Evolutionary conservation across 148 eudicot species (phyloP).

Genomic region (Nepenthes gracilis): DNA sequence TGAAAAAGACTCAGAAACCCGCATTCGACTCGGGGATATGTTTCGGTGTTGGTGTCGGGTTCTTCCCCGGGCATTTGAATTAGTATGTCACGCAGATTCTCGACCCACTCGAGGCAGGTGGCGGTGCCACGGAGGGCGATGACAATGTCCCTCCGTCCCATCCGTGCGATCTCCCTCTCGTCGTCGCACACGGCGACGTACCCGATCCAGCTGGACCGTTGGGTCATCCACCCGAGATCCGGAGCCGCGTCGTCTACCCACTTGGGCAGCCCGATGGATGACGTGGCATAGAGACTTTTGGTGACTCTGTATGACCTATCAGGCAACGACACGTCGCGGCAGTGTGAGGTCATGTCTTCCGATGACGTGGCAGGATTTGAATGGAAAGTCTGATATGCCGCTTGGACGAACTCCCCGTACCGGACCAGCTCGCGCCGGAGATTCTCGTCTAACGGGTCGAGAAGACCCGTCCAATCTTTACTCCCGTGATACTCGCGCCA

Average conservation of each 20-base stretch:
- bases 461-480: conserved; percentile 70
- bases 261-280: conserved; percentile 69
- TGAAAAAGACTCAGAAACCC: conserved; percentile 73
- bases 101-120: conserved; percentile 97
- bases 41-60: not conserved
- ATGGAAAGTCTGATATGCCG: conserved; percentile 73
- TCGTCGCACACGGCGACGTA: conserved; percentile 88
- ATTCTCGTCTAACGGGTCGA: conserved; percentile 93
- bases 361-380: conserved; percentile 64
- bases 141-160: conserved; percentile 90
- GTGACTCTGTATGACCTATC: conserved; percentile 69
- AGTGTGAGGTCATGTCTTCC: conserved; percentile 9
- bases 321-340: conserved; percentile 40
- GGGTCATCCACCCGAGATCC: conserved; percentile 98
- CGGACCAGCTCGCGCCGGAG: conserved; percentile 88
- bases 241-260: conserved; percentile 98
- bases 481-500: conserved; percentile 91
- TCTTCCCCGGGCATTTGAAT: conserved; percentile 28
- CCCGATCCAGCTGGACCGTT: conserved; percentile 81
- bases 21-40: conserved; percentile 59
- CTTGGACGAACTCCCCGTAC: conserved; percentile 90
- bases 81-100: conserved; percentile 57
- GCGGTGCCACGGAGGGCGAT: conserved; percentile 88
- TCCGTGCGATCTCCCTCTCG: conserved; percentile 54
- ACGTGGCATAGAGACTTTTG: conserved; percentile 70